A percentile compares a stretch with the other conserved stretches of the same genome.
These are phyloP conservation scores for Xanthoconium purpureum DNA, from an alignment of 768 basidiomycete species.

Conservation along the genomic window DNA sequence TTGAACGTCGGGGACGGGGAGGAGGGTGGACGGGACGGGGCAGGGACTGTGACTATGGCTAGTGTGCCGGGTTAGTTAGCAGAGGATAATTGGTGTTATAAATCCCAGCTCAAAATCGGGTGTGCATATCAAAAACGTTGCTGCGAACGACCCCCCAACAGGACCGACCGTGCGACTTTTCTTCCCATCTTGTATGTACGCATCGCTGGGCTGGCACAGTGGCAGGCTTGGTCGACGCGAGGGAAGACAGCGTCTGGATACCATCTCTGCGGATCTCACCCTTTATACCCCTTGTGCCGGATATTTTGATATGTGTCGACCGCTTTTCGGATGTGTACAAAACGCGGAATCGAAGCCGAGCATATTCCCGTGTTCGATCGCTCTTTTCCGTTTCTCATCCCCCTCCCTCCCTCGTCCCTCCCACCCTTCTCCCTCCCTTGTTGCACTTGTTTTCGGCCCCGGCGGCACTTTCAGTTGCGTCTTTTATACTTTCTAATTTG, in stretches of 20 bases:
- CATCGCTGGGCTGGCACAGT: neutral
- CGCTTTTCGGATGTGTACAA: conserved; percentile 16
- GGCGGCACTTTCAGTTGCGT: neutral
- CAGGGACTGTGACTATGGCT: neutral
- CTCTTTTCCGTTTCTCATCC: conserved; percentile 7
- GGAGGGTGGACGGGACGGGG: conserved; percentile 1
- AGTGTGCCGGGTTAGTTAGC: conserved; percentile 9
- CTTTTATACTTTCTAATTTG: neutral
- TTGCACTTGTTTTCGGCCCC: neutral
- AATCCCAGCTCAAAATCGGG: conserved; percentile 32
- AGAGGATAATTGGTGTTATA: conserved; percentile 27
- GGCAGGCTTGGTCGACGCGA: neutral
- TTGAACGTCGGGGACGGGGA: neutral
- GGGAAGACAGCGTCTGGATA: conserved; percentile 1
- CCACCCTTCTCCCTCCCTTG: neutral
- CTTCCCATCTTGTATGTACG: conserved; percentile 15
- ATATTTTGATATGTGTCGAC: conserved; percentile 17
- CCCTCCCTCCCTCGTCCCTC: neutral
- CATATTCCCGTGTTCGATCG: conserved; percentile 18
- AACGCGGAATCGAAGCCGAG: conserved; percentile 19
- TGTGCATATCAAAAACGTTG: conserved; percentile 34
- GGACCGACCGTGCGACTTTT: conserved; percentile 28
- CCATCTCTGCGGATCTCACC: conserved; percentile 6
- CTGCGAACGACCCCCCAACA: conserved; percentile 12
- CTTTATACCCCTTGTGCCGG: conserved; percentile 13